Evolutionary conservation across 2,329 filamentous ascomycete genomes (phyloP), one percentile per base, ranked within the genome.

Genomic region (Alternaria infectoria): DNA sequence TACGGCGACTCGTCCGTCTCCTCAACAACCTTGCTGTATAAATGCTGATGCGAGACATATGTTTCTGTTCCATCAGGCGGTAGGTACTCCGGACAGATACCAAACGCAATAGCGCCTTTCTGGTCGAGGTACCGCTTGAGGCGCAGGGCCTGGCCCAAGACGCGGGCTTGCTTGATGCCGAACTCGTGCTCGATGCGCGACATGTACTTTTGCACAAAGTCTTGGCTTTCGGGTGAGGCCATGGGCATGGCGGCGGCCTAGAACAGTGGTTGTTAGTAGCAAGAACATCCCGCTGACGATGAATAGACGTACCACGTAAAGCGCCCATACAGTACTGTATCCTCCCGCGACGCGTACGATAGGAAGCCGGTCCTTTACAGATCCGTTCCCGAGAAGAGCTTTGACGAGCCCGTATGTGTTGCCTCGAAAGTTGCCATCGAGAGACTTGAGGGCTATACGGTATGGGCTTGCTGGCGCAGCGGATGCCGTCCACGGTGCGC

Each of bases 121-220:
- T 19, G 54, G 15, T 69, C 69, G 11, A 70, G n/a, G 5, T 64
- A 25, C 0, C 67, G 65, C 66, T 74, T 77, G 17, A 67, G 17
- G 32, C 52, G 45, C 55, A 80, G 45, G 2, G 74, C 70, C 11
- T 64, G 64, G 0, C 67, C 69, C 25, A 80, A 62, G 5, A 79
- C 68, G n/a, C 63, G 69, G 2, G 74, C 75, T 44, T 80, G 77
- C 10, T 73, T 74, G 49, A 80, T 73, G 0, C 77, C 77, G 55
- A 78, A 79, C 26, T 77, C 75, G 5, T 46, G 87, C 66, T 87
- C 88, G 70, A 92, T 90, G 74, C 89, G 85, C 78, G 90, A 88
- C 61, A 92, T 81, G 10, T 89, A 71, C 3, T 49, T 57, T 8
- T 72, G 26, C 0, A 74, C 65, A 43, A 66, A 79, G n/a, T 69